Percentiles rank a stretch among this genome's conserved stretches.
phyloP scores from a whole-genome alignment of 2,329 filamentous ascomycete species.

The Aspergillus brunneoviolaceus region DNA sequence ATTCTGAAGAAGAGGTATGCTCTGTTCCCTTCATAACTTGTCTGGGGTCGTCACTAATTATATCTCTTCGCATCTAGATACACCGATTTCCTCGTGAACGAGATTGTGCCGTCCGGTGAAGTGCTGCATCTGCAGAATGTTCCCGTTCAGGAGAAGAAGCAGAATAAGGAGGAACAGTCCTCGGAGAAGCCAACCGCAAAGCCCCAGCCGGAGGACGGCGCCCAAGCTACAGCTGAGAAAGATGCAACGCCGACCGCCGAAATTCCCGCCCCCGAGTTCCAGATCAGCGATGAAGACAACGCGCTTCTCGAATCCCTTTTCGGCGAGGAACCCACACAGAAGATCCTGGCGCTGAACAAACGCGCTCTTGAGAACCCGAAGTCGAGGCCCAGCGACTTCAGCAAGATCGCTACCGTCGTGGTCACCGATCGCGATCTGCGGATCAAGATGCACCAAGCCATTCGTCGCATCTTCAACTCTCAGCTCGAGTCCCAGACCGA shows the following conservation, averaged over 20 bases:
- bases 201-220: slow-evolving; percentile 15
- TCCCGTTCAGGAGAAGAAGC: slow-evolving; percentile 23
- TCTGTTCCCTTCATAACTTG: background rate
- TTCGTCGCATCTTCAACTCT: slow-evolving; percentile 78
- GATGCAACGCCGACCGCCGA: slow-evolving; percentile 16
- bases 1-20: slow-evolving; percentile 64
- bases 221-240: slow-evolving; percentile 12
- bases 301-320: slow-evolving; percentile 50
- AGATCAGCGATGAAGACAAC: slow-evolving; percentile 47
- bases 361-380: slow-evolving; percentile 55
- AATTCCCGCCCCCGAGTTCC: slow-evolving; percentile 24
- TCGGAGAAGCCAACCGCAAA: slow-evolving; percentile 14
- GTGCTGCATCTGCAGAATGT: slow-evolving; percentile 69
- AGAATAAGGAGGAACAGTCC: slow-evolving; percentile 13
- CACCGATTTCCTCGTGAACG: slow-evolving; percentile 90
- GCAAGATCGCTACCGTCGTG: slow-evolving; percentile 52
- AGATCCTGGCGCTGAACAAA: slow-evolving; percentile 57
- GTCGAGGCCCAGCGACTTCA: slow-evolving; percentile 57
- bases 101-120: slow-evolving; percentile 72
- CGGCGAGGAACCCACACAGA: slow-evolving; percentile 49
- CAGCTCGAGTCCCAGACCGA: slow-evolving; percentile 75
- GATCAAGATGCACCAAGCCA: slow-evolving; percentile 61
- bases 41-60: background rate
- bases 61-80: slow-evolving; percentile 55
- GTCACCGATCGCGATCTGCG: slow-evolving; percentile 62